Evolutionary conservation across 1,139 yeast species (phyloP), one percentile per base, ranked within the genome.

Genomic region (Scheffersomyces segobiensis): DNA sequence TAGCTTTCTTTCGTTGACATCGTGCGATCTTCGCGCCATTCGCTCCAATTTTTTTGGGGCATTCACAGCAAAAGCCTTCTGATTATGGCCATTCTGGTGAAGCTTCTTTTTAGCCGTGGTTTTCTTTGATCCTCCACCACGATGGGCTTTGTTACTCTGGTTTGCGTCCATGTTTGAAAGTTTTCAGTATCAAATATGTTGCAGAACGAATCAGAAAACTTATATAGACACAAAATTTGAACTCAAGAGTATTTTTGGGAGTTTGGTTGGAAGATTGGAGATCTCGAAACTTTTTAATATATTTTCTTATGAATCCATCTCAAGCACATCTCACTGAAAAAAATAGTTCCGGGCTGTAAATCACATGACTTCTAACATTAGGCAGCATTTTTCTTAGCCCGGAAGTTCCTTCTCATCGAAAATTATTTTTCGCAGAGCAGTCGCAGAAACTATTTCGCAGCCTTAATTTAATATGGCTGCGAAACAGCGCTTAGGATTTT

Each of bases 51-150:
- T 93, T 39, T 96, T 88, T 2, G 98, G 98, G 46, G 96, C 96
- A 54, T 92, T 80, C 39, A 93, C 97, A 1, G 97, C 96, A 77
- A 93, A 95, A 1, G 98, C 99, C 76, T 93, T 93, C 18, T 91
- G 95, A 79, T 93, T 93, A 65, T 87, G 90, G 22, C 98, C 98
- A 74, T 93, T 93, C 57, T 91, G 87, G 71, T 93, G 98, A 62
- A 92, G 81, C 78, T 91, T 91, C 82, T 90, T 88, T 80, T 93
- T 93, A 57, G 93, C 91, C 1, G 92, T 82, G 55, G 82, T 83
- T 71, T 80, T 82, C 57, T 78, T 83, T 59, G 87, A 77, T 52
- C 70, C 74, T 60, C 82, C 82, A 62, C 83, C 84, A 56, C 91
- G 77, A 68, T 86, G 89, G 63, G 86, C 78, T 72, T 85, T 86